These are phyloP conservation scores for Yarrowia yakushimensis DNA, from an alignment of 805 yeast genomes.

Conservation along the genomic window DNA sequence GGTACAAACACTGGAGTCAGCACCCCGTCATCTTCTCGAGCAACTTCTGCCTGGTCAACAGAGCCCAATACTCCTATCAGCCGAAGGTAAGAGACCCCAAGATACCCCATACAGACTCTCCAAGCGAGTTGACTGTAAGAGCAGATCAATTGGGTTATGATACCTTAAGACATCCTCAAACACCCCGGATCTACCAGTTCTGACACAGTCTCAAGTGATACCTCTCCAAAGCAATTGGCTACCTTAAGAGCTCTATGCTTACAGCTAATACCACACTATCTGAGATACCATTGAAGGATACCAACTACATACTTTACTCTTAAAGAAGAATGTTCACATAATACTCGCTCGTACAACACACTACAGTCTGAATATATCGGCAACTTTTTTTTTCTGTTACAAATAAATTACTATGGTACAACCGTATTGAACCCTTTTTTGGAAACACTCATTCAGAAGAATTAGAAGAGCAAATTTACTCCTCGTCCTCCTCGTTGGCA, in stretches of 20 bases:
- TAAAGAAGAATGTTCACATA: no score
- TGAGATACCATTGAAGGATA: no score
- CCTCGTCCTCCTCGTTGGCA: conserved; percentile 25
- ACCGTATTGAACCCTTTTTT: conserved; percentile 22
- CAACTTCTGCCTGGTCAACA: not conserved
- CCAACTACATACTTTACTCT: no score
- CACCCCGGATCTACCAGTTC: no score
- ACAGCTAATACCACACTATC: no score
- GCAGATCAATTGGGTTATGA: no score
- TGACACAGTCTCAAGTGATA: no score
- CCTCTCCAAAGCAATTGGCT: no score
- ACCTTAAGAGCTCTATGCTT: no score
- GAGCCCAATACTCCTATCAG: not conserved
- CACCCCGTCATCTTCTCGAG: not conserved
- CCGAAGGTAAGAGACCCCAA: no score
- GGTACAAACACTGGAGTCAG: not conserved
- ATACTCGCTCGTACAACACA: not conserved
- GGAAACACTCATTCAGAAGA: not conserved
- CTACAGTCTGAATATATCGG: not conserved
- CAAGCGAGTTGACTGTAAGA: no score
- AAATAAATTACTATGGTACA: conserved; percentile 25
- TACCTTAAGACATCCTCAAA: no score
- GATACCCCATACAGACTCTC: not conserved
- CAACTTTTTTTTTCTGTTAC: conserved; percentile 16
- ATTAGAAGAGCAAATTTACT: conserved; percentile 18